Evolutionary conservation across 176 grass and related monocot genomes (phyloP).

Genomic region (Carex cristatella): DNA sequence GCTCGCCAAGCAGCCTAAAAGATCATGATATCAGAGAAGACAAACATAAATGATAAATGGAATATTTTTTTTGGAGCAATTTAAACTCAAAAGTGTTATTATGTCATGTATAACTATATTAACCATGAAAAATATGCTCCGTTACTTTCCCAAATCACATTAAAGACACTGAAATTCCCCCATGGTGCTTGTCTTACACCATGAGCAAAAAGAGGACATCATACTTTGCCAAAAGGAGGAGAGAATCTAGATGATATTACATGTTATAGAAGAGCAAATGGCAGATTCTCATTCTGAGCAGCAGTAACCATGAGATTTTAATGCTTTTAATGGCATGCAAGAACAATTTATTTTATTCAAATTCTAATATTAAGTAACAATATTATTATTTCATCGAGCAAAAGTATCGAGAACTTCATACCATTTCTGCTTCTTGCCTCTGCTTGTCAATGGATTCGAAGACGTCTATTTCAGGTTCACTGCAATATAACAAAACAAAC

Average conservation of each 20-base stretch:
- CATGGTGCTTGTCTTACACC: background rate
- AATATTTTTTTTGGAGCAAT: background rate
- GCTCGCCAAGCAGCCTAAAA: slow-evolving; percentile 65
- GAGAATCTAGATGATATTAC: background rate
- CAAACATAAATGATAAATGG: background rate
- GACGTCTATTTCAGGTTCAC: slow-evolving; percentile 91
- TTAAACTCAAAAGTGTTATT: background rate
- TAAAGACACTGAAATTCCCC: background rate
- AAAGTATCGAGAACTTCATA: slow-evolving; percentile 28
- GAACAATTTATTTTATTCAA: background rate
- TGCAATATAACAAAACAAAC: slow-evolving; percentile 30
- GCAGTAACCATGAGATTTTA: background rate
- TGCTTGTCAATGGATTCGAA: slow-evolving; percentile 94
- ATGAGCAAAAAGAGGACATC: background rate
- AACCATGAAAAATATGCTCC: background rate
- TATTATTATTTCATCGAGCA: slow-evolving; percentile 5
- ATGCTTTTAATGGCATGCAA: slow-evolving; percentile 2
- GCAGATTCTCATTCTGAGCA: background rate
- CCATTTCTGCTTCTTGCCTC: slow-evolving; percentile 81
- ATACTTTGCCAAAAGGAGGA: background rate
- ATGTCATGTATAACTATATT: background rate
- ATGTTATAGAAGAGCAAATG: background rate
- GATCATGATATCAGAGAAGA: slow-evolving; percentile 15
- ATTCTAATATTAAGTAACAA: background rate
- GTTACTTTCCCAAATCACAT: background rate